A percentile compares a stretch with the other conserved stretches of the same genome.
Evolutionary conservation across 257 asterid genomes (phyloP).

Genomic region (Plantago major): DNA sequence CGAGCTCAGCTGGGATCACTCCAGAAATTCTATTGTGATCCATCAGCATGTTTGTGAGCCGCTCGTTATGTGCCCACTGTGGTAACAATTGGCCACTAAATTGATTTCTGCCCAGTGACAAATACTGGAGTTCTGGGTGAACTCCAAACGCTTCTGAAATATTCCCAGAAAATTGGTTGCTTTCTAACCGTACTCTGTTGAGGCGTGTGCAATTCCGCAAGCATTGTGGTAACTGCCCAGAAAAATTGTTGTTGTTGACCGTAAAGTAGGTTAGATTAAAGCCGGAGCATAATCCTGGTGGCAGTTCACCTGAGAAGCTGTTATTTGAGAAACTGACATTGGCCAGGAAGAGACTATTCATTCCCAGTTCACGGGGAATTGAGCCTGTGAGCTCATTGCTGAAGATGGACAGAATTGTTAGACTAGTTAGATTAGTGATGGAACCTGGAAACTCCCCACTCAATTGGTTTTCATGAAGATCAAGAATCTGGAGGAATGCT

Average conservation of each 20-base stretch:
- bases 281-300: conserved; percentile 51
- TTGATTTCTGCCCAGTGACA: conserved; percentile 48
- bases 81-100: conserved; percentile 54
- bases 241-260: conserved; percentile 43
- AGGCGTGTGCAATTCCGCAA: conserved; percentile 52
- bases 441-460: conserved; percentile 59
- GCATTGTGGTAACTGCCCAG: conserved; percentile 67
- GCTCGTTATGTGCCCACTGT: conserved; percentile 48
- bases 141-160: conserved; percentile 58
- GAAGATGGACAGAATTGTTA: conserved; percentile 38
- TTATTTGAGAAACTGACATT: conserved; percentile 52
- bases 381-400: conserved; percentile 46
- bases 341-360: conserved; percentile 31
- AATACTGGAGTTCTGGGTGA: conserved; percentile 46
- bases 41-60: conserved; percentile 45
- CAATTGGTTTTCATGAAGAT: conserved; percentile 44
- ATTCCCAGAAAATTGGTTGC: conserved; percentile 54
- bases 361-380: conserved; percentile 60
- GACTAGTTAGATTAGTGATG: conserved; percentile 36
- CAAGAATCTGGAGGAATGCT: conserved; percentile 28
- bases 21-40: conserved; percentile 58
- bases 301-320: conserved; percentile 64
- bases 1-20: conserved; percentile 58
- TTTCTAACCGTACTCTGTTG: conserved; percentile 51
- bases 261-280: conserved; percentile 49